Conservation (phyloP, 306 rosid genomes). For the Rubus parviflorus region DNA sequence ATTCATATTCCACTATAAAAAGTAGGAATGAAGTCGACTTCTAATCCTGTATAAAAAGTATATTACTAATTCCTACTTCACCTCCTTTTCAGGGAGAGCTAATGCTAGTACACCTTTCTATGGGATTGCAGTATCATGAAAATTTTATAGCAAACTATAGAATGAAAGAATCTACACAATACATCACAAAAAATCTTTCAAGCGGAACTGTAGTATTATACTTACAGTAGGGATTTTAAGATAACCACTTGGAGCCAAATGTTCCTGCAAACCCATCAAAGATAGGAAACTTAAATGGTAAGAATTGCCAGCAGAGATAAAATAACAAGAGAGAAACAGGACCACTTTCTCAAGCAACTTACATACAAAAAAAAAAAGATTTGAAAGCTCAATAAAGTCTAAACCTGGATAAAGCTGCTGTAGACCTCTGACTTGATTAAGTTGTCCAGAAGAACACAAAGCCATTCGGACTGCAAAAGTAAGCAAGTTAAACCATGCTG, state of each 20-base stretch:
- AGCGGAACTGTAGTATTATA: conserved; percentile 18
- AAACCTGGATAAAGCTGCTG: conserved; percentile 67
- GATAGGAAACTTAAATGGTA: neutral
- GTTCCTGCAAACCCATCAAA: conserved; percentile 50
- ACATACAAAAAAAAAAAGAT: neutral
- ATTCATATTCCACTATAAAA: neutral
- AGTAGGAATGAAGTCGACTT: neutral
- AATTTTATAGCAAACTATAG: neutral
- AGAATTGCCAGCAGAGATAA: conserved; percentile 5
- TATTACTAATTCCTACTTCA: neutral
- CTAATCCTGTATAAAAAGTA: neutral
- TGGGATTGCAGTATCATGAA: neutral
- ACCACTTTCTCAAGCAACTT: conserved; percentile 9
- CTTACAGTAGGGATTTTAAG: conserved; percentile 81
- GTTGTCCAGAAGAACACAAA: conserved; percentile 52
- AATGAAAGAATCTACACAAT: neutral
- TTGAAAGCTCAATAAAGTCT: conserved; percentile 4
- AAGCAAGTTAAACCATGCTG: conserved; percentile 21
- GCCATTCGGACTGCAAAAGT: conserved; percentile 51
- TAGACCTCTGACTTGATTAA: conserved; percentile 59
- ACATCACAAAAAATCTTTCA: neutral
- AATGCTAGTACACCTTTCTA: neutral
- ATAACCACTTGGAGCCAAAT: conserved; percentile 80
- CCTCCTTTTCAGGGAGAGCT: no score
- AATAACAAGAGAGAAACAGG: neutral